phyloP scores from a whole-genome alignment of 2,329 filamentous ascomycete genomes.

The Fusarium oligoseptatum region DNA sequence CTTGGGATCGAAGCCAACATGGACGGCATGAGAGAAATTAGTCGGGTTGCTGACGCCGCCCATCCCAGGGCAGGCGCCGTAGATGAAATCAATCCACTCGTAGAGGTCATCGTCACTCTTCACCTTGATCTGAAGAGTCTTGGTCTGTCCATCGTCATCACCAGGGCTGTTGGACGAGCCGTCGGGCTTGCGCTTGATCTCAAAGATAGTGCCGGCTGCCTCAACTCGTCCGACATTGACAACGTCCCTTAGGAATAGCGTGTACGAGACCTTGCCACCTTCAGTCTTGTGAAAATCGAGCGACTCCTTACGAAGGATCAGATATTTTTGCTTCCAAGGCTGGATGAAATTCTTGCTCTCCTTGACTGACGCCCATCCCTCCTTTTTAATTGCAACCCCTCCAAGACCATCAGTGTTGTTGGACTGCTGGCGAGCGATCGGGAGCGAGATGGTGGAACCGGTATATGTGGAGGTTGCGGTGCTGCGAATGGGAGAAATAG shows the following conservation, averaged over 20 bases:
- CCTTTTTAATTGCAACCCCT: conserved; percentile 81
- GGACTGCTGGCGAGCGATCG: conserved; percentile 74
- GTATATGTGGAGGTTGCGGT: conserved; percentile 68
- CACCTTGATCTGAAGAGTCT: conserved; percentile 90
- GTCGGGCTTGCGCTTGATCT: conserved; percentile 84
- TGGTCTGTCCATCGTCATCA: conserved; percentile 83
- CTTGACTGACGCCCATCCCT: conserved; percentile 88
- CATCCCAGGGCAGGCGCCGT: conserved; percentile 96
- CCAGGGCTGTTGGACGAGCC: conserved; percentile 78
- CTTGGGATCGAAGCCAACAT: conserved; percentile 96
- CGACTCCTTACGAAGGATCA: conserved; percentile 92
- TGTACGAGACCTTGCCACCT: conserved; percentile 87
- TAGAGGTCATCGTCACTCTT: conserved; percentile 98
- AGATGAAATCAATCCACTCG: conserved; percentile 98
- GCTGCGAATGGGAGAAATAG: conserved; percentile 77
- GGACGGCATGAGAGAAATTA: conserved; percentile 96
- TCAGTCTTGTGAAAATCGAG: conserved; percentile 96
- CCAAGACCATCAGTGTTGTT: conserved; percentile 73
- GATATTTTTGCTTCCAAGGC: conserved; percentile 89
- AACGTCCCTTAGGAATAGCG: conserved; percentile 87
- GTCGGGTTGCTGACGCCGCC: conserved; percentile 98
- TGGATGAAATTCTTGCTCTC: conserved; percentile 90
- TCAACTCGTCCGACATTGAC: conserved; percentile 92
- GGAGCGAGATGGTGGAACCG: conserved; percentile 73
- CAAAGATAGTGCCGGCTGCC: conserved; percentile 90